Conservation (phyloP, 2,329 filamentous ascomycete genomes). For the Fusarium begoniae region DNA sequence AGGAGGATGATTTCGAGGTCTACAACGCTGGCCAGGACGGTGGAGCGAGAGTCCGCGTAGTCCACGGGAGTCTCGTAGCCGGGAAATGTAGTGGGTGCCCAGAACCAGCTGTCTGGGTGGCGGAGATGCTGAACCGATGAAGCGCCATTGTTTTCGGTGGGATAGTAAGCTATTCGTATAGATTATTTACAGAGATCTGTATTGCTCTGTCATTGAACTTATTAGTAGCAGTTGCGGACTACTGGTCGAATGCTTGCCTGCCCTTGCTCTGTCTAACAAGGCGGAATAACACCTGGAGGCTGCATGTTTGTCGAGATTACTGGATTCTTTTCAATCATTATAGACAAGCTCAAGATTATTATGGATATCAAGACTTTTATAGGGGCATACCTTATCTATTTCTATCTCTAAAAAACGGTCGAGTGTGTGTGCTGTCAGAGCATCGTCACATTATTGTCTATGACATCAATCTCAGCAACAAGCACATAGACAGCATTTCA, state of each 20-base stretch:
- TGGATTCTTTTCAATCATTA: neutral
- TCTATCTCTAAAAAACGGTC: neutral
- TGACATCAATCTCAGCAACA: slow-evolving; percentile 5
- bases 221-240: neutral
- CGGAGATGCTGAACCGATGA: slow-evolving; percentile 21
- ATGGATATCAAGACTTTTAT: neutral
- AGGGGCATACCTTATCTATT: neutral
- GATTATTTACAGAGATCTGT: slow-evolving; percentile 23
- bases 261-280: slow-evolving; percentile 11
- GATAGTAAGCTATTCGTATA: slow-evolving; percentile 28
- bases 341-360: no score
- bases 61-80: slow-evolving; percentile 30
- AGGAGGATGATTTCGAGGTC: slow-evolving; percentile 36
- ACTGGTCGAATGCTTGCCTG: neutral
- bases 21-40: slow-evolving; percentile 33
- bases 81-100: slow-evolving; percentile 27
- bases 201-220: neutral
- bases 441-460: slow-evolving; percentile 4
- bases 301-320: neutral
- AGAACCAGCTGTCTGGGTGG: slow-evolving; percentile 30
- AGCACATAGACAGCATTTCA: neutral
- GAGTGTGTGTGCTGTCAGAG: slow-evolving; percentile 9
- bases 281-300: slow-evolving; percentile 1
- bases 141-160: slow-evolving; percentile 20
- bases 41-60: slow-evolving; percentile 38